phyloP scores from a whole-genome alignment of 2,329 filamentous ascomycete genomes.

The Aschersonia sp. region DNA sequence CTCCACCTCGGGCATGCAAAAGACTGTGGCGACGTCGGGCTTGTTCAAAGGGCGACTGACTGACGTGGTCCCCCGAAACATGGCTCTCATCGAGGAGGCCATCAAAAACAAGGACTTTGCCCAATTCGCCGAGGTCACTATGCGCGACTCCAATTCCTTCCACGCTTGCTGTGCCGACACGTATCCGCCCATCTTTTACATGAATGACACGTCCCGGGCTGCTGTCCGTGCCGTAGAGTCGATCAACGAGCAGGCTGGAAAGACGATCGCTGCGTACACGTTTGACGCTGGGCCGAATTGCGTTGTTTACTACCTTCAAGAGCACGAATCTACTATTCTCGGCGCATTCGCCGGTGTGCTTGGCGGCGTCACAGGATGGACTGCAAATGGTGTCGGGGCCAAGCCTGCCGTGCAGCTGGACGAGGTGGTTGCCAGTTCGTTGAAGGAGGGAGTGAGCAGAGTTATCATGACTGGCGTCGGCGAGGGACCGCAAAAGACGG shows the following conservation, averaged over 20 bases:
- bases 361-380: constrained; percentile 56
- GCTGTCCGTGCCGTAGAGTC: constrained; percentile 80
- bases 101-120: constrained; percentile 69
- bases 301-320: constrained; percentile 85
- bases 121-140: constrained; percentile 77
- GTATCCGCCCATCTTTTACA: constrained; percentile 94
- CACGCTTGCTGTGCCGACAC: constrained; percentile 92
- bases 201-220: constrained; percentile 84
- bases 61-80: constrained; percentile 66
- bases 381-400: constrained; percentile 38
- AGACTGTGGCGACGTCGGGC: constrained; percentile 81
- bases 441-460: constrained; percentile 70
- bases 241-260: constrained; percentile 69
- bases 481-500: constrained; percentile 69
- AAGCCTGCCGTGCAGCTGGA: constrained; percentile 45
- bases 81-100: constrained; percentile 74
- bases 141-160: constrained; percentile 95
- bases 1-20: constrained; percentile 91
- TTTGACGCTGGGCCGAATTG: constrained; percentile 96
- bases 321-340: constrained; percentile 58
- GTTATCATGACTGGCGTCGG: constrained; percentile 88
- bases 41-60: constrained; percentile 67
- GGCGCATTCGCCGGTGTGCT: constrained; percentile 63
- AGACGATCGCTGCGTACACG: constrained; percentile 80
- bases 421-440: constrained; percentile 44